Evolutionary conservation across 2,329 filamentous ascomycete species (phyloP), one percentile per base, ranked within the genome.

Genomic region (Cercospora brassicicola): DNA sequence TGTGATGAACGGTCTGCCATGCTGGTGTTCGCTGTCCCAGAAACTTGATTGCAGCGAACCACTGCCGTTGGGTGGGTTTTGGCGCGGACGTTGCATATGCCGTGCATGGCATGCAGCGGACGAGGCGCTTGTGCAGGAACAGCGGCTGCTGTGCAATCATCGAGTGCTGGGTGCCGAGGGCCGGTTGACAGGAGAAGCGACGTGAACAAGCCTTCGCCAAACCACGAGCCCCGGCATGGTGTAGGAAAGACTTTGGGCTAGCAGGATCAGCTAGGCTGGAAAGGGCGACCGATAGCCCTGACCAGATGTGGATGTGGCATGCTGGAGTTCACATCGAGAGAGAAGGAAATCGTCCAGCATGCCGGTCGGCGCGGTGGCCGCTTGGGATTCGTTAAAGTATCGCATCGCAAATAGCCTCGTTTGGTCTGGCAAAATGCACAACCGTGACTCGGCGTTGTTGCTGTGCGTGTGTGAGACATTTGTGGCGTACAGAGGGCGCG

Each of bases 191-290:
- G 53, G 53, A 57, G 53, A 57, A 30, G 53, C 26, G 26, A 53
- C 15, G 45, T 31, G 42, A 13, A 31, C 26, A 45, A 26, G 59
- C 36, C 39, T 62, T 42, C 39, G 33, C 23, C 42, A 42, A 33
- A 51, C 60, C 60, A 30, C 28, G 23, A 53, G 18, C 18, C 62
- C 48, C 62, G 48, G 23, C 53, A 26, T 53, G 60, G 48, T 55
- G 61, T 28, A 39, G 18, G 51, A 64, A 23, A 64, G 62, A 56
- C 62, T 57, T 57, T 26, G 31, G 20, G 2, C 61, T 64, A 55
- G 30, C 28, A 42, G n/a, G 45, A 13, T 15, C 61, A 20, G 61
- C 61, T 64, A 64, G 9, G 30, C 42, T 39, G 5, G 45, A 62
- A 20, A 28, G 26, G 26, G 60, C 26, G 42, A 13, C 6, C 45